Percentiles rank a stretch among this genome's conserved stretches.
phyloP scores from a whole-genome alignment of 2,329 filamentous ascomycete genomes.

The Fusarium sp. region DNA sequence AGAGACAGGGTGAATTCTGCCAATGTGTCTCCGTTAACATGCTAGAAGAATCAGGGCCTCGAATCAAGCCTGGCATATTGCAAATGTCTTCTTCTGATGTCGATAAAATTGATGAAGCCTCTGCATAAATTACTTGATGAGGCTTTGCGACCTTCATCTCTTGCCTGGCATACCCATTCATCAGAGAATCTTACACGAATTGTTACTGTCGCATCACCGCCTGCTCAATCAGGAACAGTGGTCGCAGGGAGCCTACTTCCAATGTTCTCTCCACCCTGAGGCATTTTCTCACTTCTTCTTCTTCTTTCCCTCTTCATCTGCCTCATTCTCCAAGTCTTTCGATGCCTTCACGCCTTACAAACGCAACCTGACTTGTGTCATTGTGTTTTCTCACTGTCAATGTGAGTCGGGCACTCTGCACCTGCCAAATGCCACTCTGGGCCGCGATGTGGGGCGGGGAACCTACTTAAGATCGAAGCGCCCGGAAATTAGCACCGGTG shows the following conservation, averaged over 20 bases:
- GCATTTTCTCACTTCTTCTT: neutral
- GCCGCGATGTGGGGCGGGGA: neutral
- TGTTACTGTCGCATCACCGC: neutral
- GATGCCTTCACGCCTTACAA: neutral
- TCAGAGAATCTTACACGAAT: neutral
- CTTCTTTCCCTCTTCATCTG: neutral
- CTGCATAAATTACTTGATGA: accelerated
- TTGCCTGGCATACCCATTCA: neutral
- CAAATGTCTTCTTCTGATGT: neutral
- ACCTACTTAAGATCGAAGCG: neutral
- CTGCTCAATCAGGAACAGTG: neutral
- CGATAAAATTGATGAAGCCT: accelerated
- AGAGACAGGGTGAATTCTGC: neutral
- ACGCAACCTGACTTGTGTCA: neutral
- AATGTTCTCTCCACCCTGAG: neutral
- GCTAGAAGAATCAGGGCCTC: neutral
- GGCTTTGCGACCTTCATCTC: neutral
- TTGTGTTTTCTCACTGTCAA: neutral
- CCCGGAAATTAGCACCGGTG: neutral
- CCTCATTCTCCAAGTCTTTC: neutral
- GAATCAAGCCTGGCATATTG: neutral
- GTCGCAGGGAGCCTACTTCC: neutral
- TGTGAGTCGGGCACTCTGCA: neutral
- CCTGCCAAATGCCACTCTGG: neutral
- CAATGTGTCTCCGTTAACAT: neutral